phyloP scores from a whole-genome alignment of 2,329 filamentous ascomycete species.

The Blastomyces silverae region DNA sequence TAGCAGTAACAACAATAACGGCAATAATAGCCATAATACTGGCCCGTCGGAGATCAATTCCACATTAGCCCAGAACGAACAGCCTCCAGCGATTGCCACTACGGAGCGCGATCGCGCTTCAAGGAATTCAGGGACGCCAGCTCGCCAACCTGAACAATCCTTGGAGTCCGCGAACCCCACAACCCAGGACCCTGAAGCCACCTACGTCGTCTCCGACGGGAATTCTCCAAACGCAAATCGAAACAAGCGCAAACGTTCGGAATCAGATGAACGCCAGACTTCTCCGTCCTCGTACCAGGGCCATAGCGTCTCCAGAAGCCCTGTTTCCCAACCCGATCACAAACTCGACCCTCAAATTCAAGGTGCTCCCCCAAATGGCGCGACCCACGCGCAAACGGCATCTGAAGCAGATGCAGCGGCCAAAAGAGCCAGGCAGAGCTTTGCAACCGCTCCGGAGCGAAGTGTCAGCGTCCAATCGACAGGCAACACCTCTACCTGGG shows the following conservation, averaged over 20 bases:
- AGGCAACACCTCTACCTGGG: constrained; percentile 26
- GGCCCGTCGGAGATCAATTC: constrained; percentile 20
- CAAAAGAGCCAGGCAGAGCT: constrained; percentile 13
- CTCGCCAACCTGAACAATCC: constrained; percentile 40
- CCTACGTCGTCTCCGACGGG: constrained; percentile 39
- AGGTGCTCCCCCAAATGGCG: constrained; percentile 22
- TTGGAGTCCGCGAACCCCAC: constrained; percentile 44
- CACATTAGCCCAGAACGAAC: constrained; percentile 17
- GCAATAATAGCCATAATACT: background rate
- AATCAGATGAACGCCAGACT: constrained; percentile 48
- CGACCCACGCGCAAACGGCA: constrained; percentile 20
- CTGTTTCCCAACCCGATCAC: constrained; percentile 36
- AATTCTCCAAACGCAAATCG: constrained; percentile 34
- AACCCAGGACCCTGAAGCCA: constrained; percentile 25
- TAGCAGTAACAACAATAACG: constrained; percentile 14
- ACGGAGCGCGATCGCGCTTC: constrained; percentile 21
- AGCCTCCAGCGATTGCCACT: constrained; percentile 20
- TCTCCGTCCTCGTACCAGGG: constrained; percentile 34
- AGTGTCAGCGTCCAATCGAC: constrained; percentile 11
- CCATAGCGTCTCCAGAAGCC: constrained; percentile 33
- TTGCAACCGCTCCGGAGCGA: constrained; percentile 8
- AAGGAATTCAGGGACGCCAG: constrained; percentile 24
- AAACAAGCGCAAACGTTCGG: constrained; percentile 59
- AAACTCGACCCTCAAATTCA: constrained; percentile 24
- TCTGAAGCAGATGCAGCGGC: constrained; percentile 20